Conservation (phyloP, 495 filamentous ascomycete species). For the Penicillium flavigenum region DNA sequence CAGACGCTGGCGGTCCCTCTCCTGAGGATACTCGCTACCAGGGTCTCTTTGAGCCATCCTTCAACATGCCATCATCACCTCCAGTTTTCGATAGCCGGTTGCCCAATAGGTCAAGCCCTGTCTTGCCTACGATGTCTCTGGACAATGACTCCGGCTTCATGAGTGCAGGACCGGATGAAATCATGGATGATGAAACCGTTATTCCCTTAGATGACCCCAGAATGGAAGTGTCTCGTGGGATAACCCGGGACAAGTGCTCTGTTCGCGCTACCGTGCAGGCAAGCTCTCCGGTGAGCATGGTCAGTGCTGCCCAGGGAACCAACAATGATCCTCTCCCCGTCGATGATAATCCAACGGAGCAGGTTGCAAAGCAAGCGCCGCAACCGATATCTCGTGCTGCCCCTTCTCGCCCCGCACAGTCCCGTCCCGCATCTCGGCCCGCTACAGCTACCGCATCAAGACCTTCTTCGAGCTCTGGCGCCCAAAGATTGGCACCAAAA, state of each 20-base stretch:
- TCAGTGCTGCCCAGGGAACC: constrained; percentile 23
- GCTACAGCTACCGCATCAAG: constrained; percentile 26
- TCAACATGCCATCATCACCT: constrained; percentile 75
- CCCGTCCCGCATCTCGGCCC: neutral
- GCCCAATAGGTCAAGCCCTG: constrained; percentile 67
- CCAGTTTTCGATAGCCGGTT: constrained; percentile 62
- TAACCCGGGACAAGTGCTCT: constrained; percentile 43
- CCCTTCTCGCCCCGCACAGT: constrained; percentile 10
- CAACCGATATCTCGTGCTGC: constrained; percentile 26
- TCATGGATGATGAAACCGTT: constrained; percentile 51
- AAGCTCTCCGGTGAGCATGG: constrained; percentile 31
- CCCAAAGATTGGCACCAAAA: constrained; percentile 37
- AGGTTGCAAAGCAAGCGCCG: constrained; percentile 20
- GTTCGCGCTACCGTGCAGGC: constrained; percentile 39
- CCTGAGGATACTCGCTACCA: constrained; percentile 51
- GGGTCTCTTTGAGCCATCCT: constrained; percentile 47
- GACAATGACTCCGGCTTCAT: constrained; percentile 76
- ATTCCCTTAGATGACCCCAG: constrained; percentile 37
- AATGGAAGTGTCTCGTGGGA: constrained; percentile 35
- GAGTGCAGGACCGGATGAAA: constrained; percentile 68
- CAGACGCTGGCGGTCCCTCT: constrained; percentile 36
- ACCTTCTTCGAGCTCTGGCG: constrained; percentile 40
- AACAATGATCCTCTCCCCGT: constrained; percentile 21
- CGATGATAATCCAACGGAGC: constrained; percentile 21
- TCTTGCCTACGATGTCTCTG: constrained; percentile 61